Conservation (phyloP, 139 green algal species). For the Monoraphidium neglectum region DNA sequence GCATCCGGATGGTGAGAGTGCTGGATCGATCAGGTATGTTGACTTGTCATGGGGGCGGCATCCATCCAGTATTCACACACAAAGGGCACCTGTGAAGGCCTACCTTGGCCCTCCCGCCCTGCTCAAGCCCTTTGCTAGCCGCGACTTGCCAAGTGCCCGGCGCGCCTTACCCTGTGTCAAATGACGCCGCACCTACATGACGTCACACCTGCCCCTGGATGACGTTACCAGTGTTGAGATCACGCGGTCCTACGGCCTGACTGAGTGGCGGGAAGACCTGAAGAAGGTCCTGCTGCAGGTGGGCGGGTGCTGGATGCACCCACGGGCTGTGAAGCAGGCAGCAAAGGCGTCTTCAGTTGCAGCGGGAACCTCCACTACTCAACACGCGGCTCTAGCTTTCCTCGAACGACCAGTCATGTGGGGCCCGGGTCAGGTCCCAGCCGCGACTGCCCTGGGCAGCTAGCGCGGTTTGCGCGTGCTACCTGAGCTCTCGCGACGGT, state of each 20-base stretch:
- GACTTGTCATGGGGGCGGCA: too few species aligned
- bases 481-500: not conserved
- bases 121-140: not conserved
- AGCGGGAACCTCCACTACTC: too few species aligned
- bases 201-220: constrained; percentile 22
- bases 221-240: constrained; percentile 84
- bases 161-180: not conserved
- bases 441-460: too few species aligned
- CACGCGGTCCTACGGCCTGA: constrained; percentile 65
- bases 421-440: too few species aligned
- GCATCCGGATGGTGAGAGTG: too few species aligned
- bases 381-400: too few species aligned
- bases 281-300: constrained; percentile 63
- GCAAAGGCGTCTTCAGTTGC: constrained; percentile 24
- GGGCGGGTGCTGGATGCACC: constrained; percentile 53
- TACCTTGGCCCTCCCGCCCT: too few species aligned
- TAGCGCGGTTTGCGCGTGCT: not conserved
- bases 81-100: too few species aligned
- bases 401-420: too few species aligned
- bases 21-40: too few species aligned
- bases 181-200: not conserved
- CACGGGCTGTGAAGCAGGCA: too few species aligned
- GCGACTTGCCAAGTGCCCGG: not conserved
- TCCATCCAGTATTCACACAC: too few species aligned
- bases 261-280: constrained; percentile 78